A percentile compares a stretch with the other conserved stretches of the same genome.
Evolutionary conservation across 1,139 yeast genomes (phyloP).

Genomic region (Sugiyamaella sp.): DNA sequence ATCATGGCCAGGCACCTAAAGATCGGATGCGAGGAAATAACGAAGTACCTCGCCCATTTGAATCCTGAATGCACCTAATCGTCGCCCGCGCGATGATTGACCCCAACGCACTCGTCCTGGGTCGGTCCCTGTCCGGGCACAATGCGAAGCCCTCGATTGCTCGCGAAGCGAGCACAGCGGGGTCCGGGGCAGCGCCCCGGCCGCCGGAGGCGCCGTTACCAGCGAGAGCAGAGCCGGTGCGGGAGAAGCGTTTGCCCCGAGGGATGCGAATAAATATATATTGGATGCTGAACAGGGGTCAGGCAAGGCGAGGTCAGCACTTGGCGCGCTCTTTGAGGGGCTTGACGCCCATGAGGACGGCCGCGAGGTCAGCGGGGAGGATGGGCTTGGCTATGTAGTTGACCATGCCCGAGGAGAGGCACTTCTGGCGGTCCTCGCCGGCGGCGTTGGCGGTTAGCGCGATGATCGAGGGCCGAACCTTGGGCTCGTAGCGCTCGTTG

Average conservation of each 20-base stretch:
- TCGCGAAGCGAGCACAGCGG: background rate
- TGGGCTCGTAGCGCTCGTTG: conserved; percentile 38
- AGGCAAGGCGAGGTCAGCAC: background rate
- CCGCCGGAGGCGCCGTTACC: background rate
- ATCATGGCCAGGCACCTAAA: no score
- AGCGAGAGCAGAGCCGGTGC: no score
- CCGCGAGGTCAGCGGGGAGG: conserved; percentile 51
- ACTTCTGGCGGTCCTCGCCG: conserved; percentile 55
- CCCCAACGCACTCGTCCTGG: no score
- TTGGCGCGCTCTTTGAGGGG: conserved; percentile 29
- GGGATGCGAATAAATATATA: background rate
- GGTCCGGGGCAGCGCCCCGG: background rate
- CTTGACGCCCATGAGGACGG: conserved; percentile 37
- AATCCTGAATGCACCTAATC: no score
- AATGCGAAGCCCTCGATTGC: no score
- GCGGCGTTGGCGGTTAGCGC: conserved; percentile 63
- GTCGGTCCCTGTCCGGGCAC: no score
- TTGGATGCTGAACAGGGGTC: no score
- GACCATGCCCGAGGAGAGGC: conserved; percentile 57
- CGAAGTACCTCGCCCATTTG: no score
- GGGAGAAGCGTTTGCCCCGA: no score
- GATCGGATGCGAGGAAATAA: no score
- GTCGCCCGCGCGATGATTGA: no score
- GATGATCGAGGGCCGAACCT: conserved; percentile 48
- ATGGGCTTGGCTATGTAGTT: conserved; percentile 60